Conservation (phyloP, 2,329 filamentous ascomycete genomes). For the Neodidymelliopsis sp. region DNA sequence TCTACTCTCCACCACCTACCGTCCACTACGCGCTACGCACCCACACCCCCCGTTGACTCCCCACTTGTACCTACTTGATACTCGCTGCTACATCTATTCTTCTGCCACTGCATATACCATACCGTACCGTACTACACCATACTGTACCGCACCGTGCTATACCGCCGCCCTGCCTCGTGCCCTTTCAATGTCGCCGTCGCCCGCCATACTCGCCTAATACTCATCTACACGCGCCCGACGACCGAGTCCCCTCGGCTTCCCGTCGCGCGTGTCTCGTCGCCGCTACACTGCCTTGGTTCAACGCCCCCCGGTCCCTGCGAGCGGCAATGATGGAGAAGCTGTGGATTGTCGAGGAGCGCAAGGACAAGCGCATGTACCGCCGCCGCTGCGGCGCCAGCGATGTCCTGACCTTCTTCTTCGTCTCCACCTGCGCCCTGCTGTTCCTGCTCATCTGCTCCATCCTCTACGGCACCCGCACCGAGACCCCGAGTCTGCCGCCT, state of each 20-base stretch:
- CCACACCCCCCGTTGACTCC: too few relatives aligned
- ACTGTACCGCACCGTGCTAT: too few relatives aligned
- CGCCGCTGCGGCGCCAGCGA: constrained; percentile 37
- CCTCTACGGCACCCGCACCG: constrained; percentile 44
- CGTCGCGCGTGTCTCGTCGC: constrained; percentile 25
- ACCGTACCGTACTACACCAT: too few relatives aligned
- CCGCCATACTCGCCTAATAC: constrained; percentile 14
- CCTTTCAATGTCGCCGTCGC: constrained; percentile 30
- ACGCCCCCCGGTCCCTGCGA: constrained; percentile 16
- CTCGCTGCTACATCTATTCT: background rate
- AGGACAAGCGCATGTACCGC: constrained; percentile 39
- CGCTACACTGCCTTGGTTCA: constrained; percentile 18
- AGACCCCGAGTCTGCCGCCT: constrained; percentile 37
- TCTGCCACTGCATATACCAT: background rate
- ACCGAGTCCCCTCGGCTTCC: constrained; percentile 3
- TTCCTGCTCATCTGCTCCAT: constrained; percentile 44
- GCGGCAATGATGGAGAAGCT: constrained; percentile 31
- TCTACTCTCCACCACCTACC: too few relatives aligned
- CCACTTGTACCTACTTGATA: too few relatives aligned
- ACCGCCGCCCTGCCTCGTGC: background rate
- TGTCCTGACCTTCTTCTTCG: constrained; percentile 38
- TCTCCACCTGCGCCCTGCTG: constrained; percentile 37
- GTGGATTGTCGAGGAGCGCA: constrained; percentile 34
- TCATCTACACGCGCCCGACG: constrained; percentile 23
- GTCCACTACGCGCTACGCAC: too few relatives aligned